phyloP scores from a whole-genome alignment of 371 early-diverging fungal genomes.

The Haplosporangium sp. region DNA sequence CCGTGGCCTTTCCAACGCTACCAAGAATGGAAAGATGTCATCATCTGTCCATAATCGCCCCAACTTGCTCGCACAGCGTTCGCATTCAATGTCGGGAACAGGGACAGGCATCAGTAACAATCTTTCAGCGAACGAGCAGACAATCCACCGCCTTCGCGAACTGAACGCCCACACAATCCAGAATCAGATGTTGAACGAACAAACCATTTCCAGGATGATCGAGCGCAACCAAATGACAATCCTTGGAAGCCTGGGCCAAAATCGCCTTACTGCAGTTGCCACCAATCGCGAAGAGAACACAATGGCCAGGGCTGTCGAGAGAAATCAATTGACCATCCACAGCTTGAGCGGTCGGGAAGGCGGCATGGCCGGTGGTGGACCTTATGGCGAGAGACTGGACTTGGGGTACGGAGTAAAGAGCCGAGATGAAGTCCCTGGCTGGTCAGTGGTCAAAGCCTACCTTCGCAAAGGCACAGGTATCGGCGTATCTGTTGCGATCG shows the following conservation, averaged over 20 bases:
- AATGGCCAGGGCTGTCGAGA: slow-evolving; percentile 70
- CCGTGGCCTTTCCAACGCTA: slow-evolving; percentile 21
- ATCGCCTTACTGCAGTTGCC: slow-evolving; percentile 47
- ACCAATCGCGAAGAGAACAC: slow-evolving; percentile 63
- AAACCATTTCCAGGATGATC: slow-evolving; percentile 74
- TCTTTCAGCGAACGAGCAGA: slow-evolving; percentile 49
- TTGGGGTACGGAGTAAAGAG: slow-evolving; percentile 50
- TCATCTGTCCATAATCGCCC: slow-evolving; percentile 24
- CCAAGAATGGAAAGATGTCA: slow-evolving; percentile 11
- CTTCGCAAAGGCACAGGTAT: slow-evolving; percentile 50
- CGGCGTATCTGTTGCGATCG: slow-evolving; percentile 30
- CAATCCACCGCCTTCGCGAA: slow-evolving; percentile 57
- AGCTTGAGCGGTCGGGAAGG: slow-evolving; percentile 59
- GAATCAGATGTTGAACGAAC: slow-evolving; percentile 66
- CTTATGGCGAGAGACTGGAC: slow-evolving; percentile 46
- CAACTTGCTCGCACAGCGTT: slow-evolving; percentile 39
- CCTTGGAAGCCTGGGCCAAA: slow-evolving; percentile 56
- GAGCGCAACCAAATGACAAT: slow-evolving; percentile 71
- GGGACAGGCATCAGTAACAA: slow-evolving; percentile 27
- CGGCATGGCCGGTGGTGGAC: slow-evolving; percentile 21
- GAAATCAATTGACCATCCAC: slow-evolving; percentile 78
- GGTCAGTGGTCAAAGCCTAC: slow-evolving; percentile 54
- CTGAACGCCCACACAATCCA: slow-evolving; percentile 58
- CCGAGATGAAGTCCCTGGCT: slow-evolving; percentile 54
- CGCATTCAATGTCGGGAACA: slow-evolving; percentile 29